phyloP scores from a whole-genome alignment of 208 protist genomes.

The Histomonas meleagridis region DNA sequence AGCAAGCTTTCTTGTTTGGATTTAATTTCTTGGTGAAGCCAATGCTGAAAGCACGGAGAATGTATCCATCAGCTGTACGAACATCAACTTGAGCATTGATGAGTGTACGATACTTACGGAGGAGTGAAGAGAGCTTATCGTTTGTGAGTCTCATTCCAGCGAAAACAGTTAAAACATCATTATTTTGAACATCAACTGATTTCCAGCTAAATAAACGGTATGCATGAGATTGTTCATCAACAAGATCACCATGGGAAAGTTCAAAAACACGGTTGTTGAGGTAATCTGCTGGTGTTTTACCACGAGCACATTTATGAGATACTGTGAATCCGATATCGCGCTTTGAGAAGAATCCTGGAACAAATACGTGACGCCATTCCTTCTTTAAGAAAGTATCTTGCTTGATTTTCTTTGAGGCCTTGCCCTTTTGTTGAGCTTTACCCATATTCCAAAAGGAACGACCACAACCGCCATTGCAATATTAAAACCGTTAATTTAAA shows the following conservation, averaged over 20 bases:
- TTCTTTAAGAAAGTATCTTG: not conserved
- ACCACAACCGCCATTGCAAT: too few relatives aligned
- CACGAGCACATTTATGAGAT: too few relatives aligned
- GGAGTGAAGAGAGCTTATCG: conserved; percentile 76
- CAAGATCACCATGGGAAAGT: too few relatives aligned
- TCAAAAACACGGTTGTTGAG: too few relatives aligned
- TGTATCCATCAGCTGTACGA: conserved; percentile 86
- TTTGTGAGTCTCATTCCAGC: conserved; percentile 88
- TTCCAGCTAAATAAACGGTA: too few relatives aligned
- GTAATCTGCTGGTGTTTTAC: too few relatives aligned
- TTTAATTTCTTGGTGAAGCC: conserved; percentile 83
- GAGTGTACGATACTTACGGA: conserved; percentile 92
- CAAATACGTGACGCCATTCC: not conserved
- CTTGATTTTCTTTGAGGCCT: too few relatives aligned
- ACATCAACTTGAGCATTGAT: conserved; percentile 78
- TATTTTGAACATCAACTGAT: conserved; percentile 81
- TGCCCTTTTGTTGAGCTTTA: too few relatives aligned
- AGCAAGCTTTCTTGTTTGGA: conserved; percentile 83
- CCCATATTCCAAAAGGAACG: too few relatives aligned
- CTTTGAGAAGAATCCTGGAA: not conserved
- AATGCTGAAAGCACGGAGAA: conserved; percentile 83
- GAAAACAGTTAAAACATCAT: conserved; percentile 87
- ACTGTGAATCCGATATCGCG: too few relatives aligned
- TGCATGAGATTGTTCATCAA: too few relatives aligned
- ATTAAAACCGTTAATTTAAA: too few relatives aligned